Evolutionary conservation across 1,284 basidiomycete genomes (phyloP).

Genomic region (Malassezia vespertilionis): DNA sequence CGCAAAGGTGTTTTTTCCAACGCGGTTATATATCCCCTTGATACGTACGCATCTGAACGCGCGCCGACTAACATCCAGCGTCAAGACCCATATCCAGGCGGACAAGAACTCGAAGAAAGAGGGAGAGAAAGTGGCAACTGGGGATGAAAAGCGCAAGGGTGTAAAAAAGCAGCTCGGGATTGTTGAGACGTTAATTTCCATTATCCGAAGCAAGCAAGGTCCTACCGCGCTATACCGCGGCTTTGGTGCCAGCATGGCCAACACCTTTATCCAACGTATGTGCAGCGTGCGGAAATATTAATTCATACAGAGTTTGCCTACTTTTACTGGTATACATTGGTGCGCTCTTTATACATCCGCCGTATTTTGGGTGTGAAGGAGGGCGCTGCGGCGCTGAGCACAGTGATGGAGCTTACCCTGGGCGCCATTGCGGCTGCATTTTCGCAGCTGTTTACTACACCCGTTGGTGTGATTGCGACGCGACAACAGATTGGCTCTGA

Average conservation of each 20-base stretch:
- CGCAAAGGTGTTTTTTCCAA: constrained; percentile 40
- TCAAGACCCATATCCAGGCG: constrained; percentile 84
- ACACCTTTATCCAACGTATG: constrained; percentile 81
- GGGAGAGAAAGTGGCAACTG: too few relatives aligned
- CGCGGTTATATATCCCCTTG: constrained; percentile 78
- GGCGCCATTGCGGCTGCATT: constrained; percentile 86
- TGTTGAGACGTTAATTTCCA: constrained; percentile 37
- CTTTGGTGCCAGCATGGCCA: constrained; percentile 94
- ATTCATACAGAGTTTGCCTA: constrained; percentile 93
- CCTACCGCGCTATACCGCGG: constrained; percentile 72
- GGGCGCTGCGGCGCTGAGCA: constrained; percentile 21
- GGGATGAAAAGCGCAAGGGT: constrained; percentile 46
- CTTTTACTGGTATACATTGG: constrained; percentile 96
- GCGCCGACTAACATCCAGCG: constrained; percentile 51
- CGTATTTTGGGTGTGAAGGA: constrained; percentile 20
- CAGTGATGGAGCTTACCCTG: constrained; percentile 55
- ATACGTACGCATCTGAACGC: constrained; percentile 53
- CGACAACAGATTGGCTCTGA: constrained; percentile 62
- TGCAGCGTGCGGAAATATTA: constrained; percentile 27
- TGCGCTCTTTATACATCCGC: constrained; percentile 61
- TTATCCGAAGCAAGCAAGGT: constrained; percentile 37
- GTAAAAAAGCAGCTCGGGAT: constrained; percentile 51
- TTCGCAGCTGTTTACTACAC: constrained; percentile 96
- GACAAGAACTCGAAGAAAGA: too few relatives aligned
- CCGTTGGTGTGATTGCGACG: constrained; percentile 92